phyloP scores from a whole-genome alignment of 1,139 yeast species.

The Blastobotrys serpentis region DNA sequence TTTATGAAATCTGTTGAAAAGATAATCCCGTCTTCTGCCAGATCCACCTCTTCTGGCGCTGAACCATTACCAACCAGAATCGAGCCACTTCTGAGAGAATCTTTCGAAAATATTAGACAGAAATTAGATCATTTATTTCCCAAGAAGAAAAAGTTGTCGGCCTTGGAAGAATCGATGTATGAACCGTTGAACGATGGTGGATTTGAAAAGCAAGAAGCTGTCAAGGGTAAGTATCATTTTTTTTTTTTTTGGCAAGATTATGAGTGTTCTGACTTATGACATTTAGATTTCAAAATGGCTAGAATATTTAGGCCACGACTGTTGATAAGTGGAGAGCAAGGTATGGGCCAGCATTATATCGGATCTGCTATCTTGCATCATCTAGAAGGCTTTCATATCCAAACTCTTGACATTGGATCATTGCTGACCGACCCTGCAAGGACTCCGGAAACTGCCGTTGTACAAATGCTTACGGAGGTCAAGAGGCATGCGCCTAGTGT shows the following conservation, averaged over 20 bases:
- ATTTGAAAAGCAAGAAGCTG: conserved; percentile 62
- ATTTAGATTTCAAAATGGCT: conserved; percentile 48
- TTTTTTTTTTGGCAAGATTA: too few relatives aligned
- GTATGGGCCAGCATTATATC: conserved; percentile 86
- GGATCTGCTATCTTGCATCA: conserved; percentile 79
- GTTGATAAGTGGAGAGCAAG: conserved; percentile 68
- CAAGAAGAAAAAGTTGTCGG: conserved; percentile 53
- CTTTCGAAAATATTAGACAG: conserved; percentile 48
- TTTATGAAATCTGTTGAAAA: conserved; percentile 84
- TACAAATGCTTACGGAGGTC: conserved; percentile 85
- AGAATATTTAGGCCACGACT: conserved; percentile 82
- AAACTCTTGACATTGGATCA: conserved; percentile 76
- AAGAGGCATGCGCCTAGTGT: conserved; percentile 88
- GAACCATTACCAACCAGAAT: conserved; percentile 78
- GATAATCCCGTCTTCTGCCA: conserved; percentile 87
- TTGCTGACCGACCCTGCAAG: conserved; percentile 77
- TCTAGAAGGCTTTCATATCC: conserved; percentile 88
- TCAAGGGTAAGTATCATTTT: conserved; percentile 48
- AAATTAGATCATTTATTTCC: conserved; percentile 66
- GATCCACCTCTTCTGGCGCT: conserved; percentile 74
- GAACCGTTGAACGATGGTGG: conserved; percentile 62
- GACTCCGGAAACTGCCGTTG: conserved; percentile 80
- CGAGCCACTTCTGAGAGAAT: conserved; percentile 56
- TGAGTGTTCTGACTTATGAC: too few relatives aligned
- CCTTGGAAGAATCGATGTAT: conserved; percentile 69